A percentile compares a stretch with the other conserved stretches of the same genome.
phyloP scores from a whole-genome alignment of 2,329 filamentous ascomycete genomes.

The Epichloe hybrida region DNA sequence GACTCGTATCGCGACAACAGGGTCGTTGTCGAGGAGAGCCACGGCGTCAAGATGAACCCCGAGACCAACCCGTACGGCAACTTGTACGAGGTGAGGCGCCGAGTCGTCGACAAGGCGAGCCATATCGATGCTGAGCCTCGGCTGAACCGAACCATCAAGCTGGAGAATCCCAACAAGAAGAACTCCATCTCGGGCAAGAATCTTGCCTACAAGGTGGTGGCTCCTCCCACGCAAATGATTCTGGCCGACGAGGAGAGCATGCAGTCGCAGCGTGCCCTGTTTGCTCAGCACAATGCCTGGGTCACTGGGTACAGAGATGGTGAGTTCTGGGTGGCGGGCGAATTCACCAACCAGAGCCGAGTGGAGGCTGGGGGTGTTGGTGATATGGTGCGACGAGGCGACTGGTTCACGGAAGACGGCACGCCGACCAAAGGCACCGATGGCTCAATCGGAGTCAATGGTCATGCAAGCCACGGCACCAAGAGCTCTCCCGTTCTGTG shows the following conservation, averaged over 20 bases:
- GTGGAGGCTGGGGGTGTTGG: constrained; percentile 29
- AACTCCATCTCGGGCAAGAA: constrained; percentile 36
- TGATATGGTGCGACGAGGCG: constrained; percentile 32
- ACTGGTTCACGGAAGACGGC: constrained; percentile 28
- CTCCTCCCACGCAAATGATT: constrained; percentile 31
- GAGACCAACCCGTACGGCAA: constrained; percentile 48
- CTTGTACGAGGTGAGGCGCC: constrained; percentile 41
- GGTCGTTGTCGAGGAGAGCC: constrained; percentile 28
- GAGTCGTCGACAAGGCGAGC: constrained; percentile 28
- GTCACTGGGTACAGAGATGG: constrained; percentile 35
- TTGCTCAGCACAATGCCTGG: constrained; percentile 33
- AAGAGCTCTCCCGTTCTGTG: constrained; percentile 27
- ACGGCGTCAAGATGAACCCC: constrained; percentile 26
- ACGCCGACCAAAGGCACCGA: constrained; percentile 6
- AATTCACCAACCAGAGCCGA: constrained; percentile 36
- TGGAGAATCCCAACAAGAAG: constrained; percentile 31
- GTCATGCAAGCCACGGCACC: constrained; percentile 2
- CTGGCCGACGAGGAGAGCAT: constrained; percentile 28
- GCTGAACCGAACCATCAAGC: constrained; percentile 35
- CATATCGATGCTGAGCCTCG: constrained; percentile 39
- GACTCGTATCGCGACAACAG: constrained; percentile 38
- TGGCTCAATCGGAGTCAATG: background rate
- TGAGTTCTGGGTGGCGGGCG: constrained; percentile 36
- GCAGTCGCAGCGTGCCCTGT: constrained; percentile 29
- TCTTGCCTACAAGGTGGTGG: constrained; percentile 35